Conservation (phyloP, 345 rosid genomes). For the Arabidopsis thaliana region DNA sequence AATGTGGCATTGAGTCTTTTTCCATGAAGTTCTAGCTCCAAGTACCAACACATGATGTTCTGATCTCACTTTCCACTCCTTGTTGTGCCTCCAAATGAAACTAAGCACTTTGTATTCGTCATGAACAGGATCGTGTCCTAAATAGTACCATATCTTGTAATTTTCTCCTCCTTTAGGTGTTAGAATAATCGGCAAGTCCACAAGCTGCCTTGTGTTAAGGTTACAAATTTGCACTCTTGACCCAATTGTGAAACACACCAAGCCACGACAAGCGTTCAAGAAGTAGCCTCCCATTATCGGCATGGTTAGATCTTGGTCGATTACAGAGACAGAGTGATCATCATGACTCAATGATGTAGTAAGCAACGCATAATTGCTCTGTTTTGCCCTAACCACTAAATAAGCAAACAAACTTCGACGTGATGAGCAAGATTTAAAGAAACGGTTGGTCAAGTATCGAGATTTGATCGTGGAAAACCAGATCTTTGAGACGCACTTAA, state of each 20-base stretch:
- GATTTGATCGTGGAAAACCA: not conserved
- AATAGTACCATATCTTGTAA: not conserved
- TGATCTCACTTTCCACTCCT: not conserved
- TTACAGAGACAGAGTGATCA: not conserved
- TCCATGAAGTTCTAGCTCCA: slow-evolving; percentile 23
- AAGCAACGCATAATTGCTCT: not conserved
- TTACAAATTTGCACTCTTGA: not conserved
- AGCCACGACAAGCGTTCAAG: not conserved
- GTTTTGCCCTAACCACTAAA: not conserved
- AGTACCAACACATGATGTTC: slow-evolving; percentile 21
- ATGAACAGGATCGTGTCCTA: slow-evolving; percentile 12
- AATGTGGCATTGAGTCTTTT: slow-evolving; percentile 21
- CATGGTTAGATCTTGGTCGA: slow-evolving; percentile 1
- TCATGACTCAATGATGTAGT: not conserved
- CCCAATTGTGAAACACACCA: not conserved
- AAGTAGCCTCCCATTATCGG: not conserved
- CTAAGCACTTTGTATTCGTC: slow-evolving; percentile 26
- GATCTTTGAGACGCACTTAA: not conserved
- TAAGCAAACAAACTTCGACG: not conserved
- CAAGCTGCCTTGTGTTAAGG: slow-evolving; percentile 1
- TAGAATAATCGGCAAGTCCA: not conserved
- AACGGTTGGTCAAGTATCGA: not conserved
- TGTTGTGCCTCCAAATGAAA: not conserved
- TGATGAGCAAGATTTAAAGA: not conserved
- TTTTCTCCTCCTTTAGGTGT: not conserved